Conservation (phyloP, 2,329 filamentous ascomycete species). For the Sclerotiophoma versabilis region DNA sequence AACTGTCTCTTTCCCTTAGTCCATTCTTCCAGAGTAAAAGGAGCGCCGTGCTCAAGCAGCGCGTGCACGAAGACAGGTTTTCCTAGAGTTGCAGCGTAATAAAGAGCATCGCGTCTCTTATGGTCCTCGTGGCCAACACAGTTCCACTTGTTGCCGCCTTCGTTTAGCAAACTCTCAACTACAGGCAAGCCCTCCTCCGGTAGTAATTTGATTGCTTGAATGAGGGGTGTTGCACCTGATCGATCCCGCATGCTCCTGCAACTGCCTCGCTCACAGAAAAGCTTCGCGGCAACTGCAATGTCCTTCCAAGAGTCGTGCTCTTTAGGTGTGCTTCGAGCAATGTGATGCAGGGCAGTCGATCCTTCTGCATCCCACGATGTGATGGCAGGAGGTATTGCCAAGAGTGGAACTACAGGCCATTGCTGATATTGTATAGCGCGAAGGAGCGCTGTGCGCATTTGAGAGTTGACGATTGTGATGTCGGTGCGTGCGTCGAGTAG, state of each 20-base stretch:
- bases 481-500: conserved; percentile 37
- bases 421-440: conserved; percentile 38
- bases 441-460: conserved; percentile 40
- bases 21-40: conserved; percentile 39
- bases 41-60: conserved; percentile 38
- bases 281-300: conserved; percentile 29
- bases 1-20: conserved; percentile 17
- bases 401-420: conserved; percentile 36
- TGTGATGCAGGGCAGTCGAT: conserved; percentile 43
- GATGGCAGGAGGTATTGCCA: conserved; percentile 39
- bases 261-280: conserved; percentile 41
- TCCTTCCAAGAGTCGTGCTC: conserved; percentile 35
- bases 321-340: conserved; percentile 33
- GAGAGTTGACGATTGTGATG: conserved; percentile 27
- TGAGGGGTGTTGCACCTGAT: conserved; percentile 45
- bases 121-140: conserved; percentile 45
- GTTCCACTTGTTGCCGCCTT: conserved; percentile 28
- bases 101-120: conserved; percentile 33
- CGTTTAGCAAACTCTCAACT: conserved; percentile 33
- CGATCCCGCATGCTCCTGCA: conserved; percentile 44
- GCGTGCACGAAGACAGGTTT: conserved; percentile 37
- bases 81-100: conserved; percentile 36
- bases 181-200: conserved; percentile 40
- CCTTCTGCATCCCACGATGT: conserved; percentile 43
- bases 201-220: conserved; percentile 38